Conservation (phyloP, 768 basidiomycete species). For the Solioccasus polychromus region DNA sequence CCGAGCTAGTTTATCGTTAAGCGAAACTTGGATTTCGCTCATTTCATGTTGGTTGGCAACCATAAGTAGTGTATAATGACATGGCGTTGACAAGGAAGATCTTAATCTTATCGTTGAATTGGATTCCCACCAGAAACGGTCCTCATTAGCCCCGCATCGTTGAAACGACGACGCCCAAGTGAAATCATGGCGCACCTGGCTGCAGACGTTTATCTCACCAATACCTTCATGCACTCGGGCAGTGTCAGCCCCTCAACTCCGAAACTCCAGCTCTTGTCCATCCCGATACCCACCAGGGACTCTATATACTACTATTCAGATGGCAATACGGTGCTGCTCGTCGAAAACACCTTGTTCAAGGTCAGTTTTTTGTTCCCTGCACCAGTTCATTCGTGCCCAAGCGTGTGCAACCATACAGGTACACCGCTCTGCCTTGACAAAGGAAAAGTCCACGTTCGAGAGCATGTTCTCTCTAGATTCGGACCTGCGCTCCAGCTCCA, state of each 20-base stretch:
- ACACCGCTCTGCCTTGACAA: conserved; percentile 40
- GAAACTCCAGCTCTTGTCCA: conserved; percentile 32
- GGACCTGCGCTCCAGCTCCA: conserved; percentile 28
- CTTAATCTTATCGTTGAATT: conserved; percentile 20
- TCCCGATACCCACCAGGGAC: conserved; percentile 36
- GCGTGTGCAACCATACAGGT: conserved; percentile 26
- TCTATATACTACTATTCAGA: conserved; percentile 39
- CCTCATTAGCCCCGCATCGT: conserved; percentile 7
- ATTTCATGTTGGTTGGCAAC: conserved; percentile 6
- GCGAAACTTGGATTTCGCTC: conserved; percentile 9
- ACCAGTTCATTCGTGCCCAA: conserved; percentile 20
- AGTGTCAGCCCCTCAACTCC: conserved; percentile 31
- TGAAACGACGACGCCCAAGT: conserved; percentile 11
- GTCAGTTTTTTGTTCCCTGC: conserved; percentile 27
- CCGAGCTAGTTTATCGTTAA: conserved; percentile 8
- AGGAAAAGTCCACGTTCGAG: conserved; percentile 46
- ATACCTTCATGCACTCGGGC: conserved; percentile 32
- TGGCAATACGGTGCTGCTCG: conserved; percentile 42
- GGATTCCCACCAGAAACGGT: conserved; percentile 19
- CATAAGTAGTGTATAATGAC: too few species aligned
- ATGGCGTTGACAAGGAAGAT: not conserved
- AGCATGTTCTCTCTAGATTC: conserved; percentile 45
- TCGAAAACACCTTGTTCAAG: conserved; percentile 48
- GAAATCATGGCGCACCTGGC: conserved; percentile 29
- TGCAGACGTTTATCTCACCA: conserved; percentile 31